These are phyloP conservation scores for Clitoria ternatea DNA, from an alignment of 306 rosid genomes.

Conservation along the genomic window DNA sequence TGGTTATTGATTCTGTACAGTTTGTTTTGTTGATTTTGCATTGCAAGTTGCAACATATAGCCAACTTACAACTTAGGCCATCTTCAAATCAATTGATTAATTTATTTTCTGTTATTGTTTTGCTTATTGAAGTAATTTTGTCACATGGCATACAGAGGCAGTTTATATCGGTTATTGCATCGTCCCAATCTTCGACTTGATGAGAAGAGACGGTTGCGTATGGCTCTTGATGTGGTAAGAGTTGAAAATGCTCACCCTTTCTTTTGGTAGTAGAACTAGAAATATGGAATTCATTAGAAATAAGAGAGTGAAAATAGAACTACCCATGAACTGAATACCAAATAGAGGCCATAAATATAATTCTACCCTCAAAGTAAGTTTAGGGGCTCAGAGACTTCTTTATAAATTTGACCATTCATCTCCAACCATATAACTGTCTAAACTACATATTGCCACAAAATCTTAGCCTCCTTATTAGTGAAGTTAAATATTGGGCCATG, in stretches of 20 bases:
- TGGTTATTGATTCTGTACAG: conserved; percentile 5
- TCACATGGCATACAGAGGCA: conserved; percentile 64
- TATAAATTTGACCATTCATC: conserved; percentile 6
- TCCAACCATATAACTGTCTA: not conserved
- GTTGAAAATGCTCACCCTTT: conserved; percentile 8
- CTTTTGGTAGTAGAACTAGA: not conserved
- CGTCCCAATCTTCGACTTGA: conserved; percentile 89
- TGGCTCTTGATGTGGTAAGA: conserved; percentile 98
- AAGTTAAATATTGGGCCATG: too few relatives aligned
- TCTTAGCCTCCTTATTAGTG: conserved; percentile 17
- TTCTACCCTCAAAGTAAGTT: conserved; percentile 2
- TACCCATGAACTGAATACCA: conserved; percentile 19
- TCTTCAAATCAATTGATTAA: conserved; percentile 9
- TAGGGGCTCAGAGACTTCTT: conserved; percentile 3
- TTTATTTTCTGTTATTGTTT: conserved; percentile 25
- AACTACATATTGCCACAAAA: not conserved
- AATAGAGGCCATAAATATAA: conserved; percentile 16
- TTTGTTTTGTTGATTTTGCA: conserved; percentile 1
- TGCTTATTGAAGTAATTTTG: conserved; percentile 30
- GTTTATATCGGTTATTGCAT: conserved; percentile 86
- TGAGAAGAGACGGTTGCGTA: conserved; percentile 85
- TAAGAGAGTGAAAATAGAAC: not conserved
- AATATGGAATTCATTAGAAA: not conserved
- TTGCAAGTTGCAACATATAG: not conserved
- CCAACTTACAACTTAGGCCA: conserved; percentile 10